Base-by-base conservation (phyloP, 768 basidiomycete species). In the Neoboletus brunneissimus region DNA sequence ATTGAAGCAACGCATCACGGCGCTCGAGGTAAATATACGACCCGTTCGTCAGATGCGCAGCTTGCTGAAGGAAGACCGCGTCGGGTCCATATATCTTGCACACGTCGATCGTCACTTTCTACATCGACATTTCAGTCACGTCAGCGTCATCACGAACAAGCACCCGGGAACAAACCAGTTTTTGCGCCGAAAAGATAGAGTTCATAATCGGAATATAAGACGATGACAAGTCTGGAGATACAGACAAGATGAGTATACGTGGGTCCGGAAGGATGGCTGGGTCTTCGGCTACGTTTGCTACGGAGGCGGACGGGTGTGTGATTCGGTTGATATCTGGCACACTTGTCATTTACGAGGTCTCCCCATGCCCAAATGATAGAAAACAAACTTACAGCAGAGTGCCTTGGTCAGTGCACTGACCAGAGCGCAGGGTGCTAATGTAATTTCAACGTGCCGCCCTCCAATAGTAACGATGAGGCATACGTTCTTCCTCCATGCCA, bases 141-240 rank as follows among this genome's bases (percentile, higher is more conserved):
- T 51, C 35, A 20, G 5, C 16, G 20, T 32, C 31, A 22, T 29
- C 31, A 22, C 12, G 38, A 41, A 45, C 53, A 34, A 23, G 50
- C 29, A 41, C 6, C 2, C 0, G 7, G 20, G 5, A 49, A 72
- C 87, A 63, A 60, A 91, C 96, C 62, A 94, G 79, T 76, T 99
- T 99, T 73, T 99, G 97, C 5, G 97, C 97, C 18, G 95, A 94
- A 74, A 99, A 99, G 48, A 98, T 98, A 52, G 94, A 88, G 70
- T 98, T 98, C 97, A 99, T 99, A 69, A 98, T 87, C 25, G 96
- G 92, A 48, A 98, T 96, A 73, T 99, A 99, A 11, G 94, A 92
- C 9, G 87, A 81, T 10, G 91, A 88, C 29, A 88, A 79, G 73
- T 96, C 91, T 16, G 92, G 91, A 12, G 95, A 96, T 53, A 97